Evolutionary conservation across 78 protist genomes (phyloP).

Genomic region (Reticulomyxa filosa): DNA sequence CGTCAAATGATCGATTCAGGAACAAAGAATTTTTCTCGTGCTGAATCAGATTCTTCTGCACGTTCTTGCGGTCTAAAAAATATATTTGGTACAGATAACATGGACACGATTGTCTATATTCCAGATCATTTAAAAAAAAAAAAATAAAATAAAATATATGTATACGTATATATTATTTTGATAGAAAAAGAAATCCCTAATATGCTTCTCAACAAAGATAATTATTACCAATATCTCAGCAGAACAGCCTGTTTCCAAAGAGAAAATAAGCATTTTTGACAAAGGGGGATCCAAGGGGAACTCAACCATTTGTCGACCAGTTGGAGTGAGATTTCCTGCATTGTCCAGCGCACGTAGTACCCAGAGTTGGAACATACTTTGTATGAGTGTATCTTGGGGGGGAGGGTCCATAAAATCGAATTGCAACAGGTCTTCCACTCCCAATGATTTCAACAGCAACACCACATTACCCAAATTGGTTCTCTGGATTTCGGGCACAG

Average conservation of each 20-base stretch:
- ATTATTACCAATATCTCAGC: constrained; percentile 5
- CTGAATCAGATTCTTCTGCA: constrained; percentile 22
- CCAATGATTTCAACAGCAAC: constrained; percentile 81
- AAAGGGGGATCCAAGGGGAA: constrained; percentile 88
- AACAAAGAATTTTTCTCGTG: constrained; percentile 2
- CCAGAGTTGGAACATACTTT: constrained; percentile 86
- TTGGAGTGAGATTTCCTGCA: background rate
- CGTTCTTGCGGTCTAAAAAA: constrained; percentile 71
- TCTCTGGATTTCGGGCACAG: constrained; percentile 93
- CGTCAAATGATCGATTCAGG: background rate
- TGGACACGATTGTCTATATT: constrained; percentile 32
- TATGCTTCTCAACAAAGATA: constrained; percentile 26
- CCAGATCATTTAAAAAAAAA: background rate
- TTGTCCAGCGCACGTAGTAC: constrained; percentile 82
- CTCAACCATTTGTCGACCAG: constrained; percentile 15
- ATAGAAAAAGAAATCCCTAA: background rate
- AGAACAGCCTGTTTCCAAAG: constrained; percentile 24
- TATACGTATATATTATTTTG: constrained; percentile 5
- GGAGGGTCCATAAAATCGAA: constrained; percentile 98
- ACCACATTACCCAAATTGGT: constrained; percentile 78
- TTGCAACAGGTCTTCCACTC: constrained; percentile 58
- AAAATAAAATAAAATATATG: too few relatives aligned
- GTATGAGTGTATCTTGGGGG: constrained; percentile 70
- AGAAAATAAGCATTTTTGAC: constrained; percentile 58
- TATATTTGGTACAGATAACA: constrained; percentile 64